Evolutionary conservation across 1,284 basidiomycete species (phyloP).

Genomic region (Heliocybe sulcata): DNA sequence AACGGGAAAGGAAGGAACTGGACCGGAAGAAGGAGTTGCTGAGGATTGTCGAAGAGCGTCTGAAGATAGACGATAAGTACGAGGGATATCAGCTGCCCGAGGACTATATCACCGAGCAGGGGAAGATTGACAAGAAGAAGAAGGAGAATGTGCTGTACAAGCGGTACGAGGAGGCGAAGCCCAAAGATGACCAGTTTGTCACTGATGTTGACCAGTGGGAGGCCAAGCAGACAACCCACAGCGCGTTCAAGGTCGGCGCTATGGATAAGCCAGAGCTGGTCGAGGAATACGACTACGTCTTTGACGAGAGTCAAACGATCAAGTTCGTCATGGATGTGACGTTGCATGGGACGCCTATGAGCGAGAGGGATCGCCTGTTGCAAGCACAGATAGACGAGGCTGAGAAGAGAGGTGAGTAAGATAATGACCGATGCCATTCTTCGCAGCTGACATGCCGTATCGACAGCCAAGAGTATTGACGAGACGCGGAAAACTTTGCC

Average conservation of each 20-base stretch:
- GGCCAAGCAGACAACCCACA: constrained; percentile 83
- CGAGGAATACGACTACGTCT: constrained; percentile 94
- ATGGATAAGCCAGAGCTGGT: constrained; percentile 79
- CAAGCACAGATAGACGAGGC: constrained; percentile 89
- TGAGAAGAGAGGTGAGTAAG: constrained; percentile 73
- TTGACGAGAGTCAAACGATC: constrained; percentile 96
- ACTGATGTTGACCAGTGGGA: constrained; percentile 98
- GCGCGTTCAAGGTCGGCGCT: constrained; percentile 84
- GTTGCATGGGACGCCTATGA: constrained; percentile 69
- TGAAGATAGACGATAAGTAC: constrained; percentile 89
- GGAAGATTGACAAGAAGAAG: constrained; percentile 97
- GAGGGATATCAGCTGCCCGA: constrained; percentile 94
- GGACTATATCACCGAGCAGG: constrained; percentile 97
- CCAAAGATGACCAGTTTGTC: constrained; percentile 78
- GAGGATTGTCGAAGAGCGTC: constrained; percentile 86
- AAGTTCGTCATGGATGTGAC: constrained; percentile 88
- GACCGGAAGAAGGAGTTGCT: constrained; percentile 93
- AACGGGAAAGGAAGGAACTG: constrained; percentile 74
- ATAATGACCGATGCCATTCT: neutral
- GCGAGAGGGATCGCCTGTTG: constrained; percentile 81
- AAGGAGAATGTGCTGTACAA: constrained; percentile 92
- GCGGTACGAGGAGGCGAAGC: constrained; percentile 89
- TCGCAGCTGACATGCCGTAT: neutral
- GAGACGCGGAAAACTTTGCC: constrained; percentile 89
- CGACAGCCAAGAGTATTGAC: constrained; percentile 79